Percentiles rank a stretch among this genome's conserved stretches.
phyloP scores from a whole-genome alignment of 2,329 filamentous ascomycete genomes.

The Gnomoniopsis sp. region DNA sequence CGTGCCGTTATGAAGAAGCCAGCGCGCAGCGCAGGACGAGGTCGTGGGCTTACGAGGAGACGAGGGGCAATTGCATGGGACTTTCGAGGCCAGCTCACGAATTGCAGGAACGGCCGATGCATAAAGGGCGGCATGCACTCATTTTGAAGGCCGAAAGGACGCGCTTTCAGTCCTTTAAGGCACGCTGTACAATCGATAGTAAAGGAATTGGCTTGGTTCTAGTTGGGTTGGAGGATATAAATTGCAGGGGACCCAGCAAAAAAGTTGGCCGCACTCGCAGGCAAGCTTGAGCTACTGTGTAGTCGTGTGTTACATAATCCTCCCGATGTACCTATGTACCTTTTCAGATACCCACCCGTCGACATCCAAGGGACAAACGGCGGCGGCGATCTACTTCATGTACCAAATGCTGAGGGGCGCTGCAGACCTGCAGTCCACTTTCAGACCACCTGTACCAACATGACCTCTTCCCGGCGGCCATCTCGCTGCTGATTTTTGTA shows the following conservation, averaged over 20 bases:
- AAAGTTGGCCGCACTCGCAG: no score
- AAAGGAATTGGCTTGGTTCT: not conserved
- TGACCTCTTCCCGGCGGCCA: not conserved
- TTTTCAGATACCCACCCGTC: not conserved
- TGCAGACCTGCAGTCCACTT: not conserved
- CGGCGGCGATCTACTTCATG: not conserved
- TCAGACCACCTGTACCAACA: not conserved
- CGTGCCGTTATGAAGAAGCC: no score
- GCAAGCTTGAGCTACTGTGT: not conserved
- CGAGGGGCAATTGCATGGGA: not conserved
- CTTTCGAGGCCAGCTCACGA: not conserved
- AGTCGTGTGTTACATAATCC: not conserved
- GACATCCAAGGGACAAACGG: not conserved
- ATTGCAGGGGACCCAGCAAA: not conserved
- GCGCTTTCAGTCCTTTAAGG: not conserved
- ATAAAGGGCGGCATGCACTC: constrained; percentile 6
- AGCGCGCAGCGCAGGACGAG: no score
- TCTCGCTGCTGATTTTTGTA: not conserved
- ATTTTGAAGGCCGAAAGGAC: not conserved
- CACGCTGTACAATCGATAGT: not conserved
- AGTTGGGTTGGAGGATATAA: not conserved
- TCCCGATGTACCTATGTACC: not conserved
- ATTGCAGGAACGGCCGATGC: not conserved
- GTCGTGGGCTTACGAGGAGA: not conserved
- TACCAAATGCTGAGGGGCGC: not conserved